These are phyloP conservation scores for Talaromyces islandicus DNA, from an alignment of 2,329 filamentous ascomycete genomes.

Conservation along the genomic window DNA sequence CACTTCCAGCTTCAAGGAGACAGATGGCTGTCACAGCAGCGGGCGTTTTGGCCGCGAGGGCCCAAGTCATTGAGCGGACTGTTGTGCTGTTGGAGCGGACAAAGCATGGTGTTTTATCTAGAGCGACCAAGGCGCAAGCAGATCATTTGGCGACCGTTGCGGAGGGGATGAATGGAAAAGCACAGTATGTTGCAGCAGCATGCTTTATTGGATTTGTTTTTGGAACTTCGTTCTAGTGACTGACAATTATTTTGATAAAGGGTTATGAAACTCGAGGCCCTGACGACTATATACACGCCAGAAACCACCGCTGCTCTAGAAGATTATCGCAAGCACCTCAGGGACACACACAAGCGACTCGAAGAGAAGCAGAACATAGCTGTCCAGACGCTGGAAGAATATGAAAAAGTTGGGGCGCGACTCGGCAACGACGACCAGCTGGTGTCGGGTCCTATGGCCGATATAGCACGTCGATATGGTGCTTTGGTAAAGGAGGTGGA, in stretches of 20 bases:
- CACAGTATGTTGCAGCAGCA: constrained; percentile 22
- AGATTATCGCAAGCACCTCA: constrained; percentile 28
- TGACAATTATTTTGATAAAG: constrained; percentile 15
- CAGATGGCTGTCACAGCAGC: constrained; percentile 30
- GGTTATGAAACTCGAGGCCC: constrained; percentile 31
- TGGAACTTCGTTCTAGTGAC: neutral
- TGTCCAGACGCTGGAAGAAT: constrained; percentile 27
- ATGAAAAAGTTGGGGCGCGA: constrained; percentile 22
- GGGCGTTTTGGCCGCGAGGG: constrained; percentile 25
- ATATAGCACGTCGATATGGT: constrained; percentile 34
- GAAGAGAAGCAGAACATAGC: constrained; percentile 25
- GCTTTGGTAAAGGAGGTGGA: constrained; percentile 33
- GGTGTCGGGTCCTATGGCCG: constrained; percentile 23
- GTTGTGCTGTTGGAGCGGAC: constrained; percentile 35
- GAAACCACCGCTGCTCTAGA: constrained; percentile 28
- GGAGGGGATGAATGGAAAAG: constrained; percentile 30
- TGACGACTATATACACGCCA: constrained; percentile 32
- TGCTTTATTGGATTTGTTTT: neutral
- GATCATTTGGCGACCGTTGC: constrained; percentile 36
- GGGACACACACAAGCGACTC: constrained; percentile 21
- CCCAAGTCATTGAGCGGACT: constrained; percentile 29
- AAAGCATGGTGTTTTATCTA: constrained; percentile 31
- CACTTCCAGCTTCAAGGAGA: constrained; percentile 27
- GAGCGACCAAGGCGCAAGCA: constrained; percentile 32
- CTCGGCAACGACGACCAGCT: neutral